Evolutionary conservation across 2,329 filamentous ascomycete species (phyloP), one percentile per base, ranked within the genome.

Genomic region (Ophiosphaerella herpotricha): DNA sequence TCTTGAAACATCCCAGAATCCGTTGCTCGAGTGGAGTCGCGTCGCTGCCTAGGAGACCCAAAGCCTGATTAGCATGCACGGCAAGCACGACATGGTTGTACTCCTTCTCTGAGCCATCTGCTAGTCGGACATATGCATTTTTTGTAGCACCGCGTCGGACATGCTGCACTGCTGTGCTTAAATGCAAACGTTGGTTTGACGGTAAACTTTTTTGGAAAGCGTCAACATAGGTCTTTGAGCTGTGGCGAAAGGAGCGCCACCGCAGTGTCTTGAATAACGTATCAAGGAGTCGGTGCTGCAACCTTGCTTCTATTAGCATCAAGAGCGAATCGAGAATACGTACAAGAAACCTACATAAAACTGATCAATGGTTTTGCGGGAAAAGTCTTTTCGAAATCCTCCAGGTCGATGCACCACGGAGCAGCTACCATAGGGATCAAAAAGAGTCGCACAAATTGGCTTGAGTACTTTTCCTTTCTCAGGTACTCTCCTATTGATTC

Each of bases 1-100:
- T 55, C 29, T 55, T 46, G 32, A 55, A 55, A 5, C n/a, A n/a
- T 13, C 36, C 33, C 21, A 55, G 52, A 18, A 52, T 46, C 34
- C 34, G 40, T 21, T 52, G 38, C 14, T 29, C 5, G 5, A 14
- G 4, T n/a, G 16, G 16, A 18, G 52, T 55, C 12, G 52, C 44
- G 4, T 42, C 43, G 18, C 32, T 13, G 8, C 52, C 43, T 13
- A 55, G 39, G 32, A 48, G 33, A 13, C 4, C 9, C 26, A 55
- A 40, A 14, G 48, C 52, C 37, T 55, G 43, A 32, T 49, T 49
- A n/a, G 52, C 52, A 34, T 52, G 52, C 4, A 52, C 31, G 14
- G 48, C 52, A 33, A 55, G 52, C 18, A 55, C 48, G 13, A 48
- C 52, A 37, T 55, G 52, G 18, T 55, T 48, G 12, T 9, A 36